Evolutionary conservation across 2,329 filamentous ascomycete species (phyloP), one percentile per base, ranked within the genome.

Genomic region (Aspergillus sclerotialis): DNA sequence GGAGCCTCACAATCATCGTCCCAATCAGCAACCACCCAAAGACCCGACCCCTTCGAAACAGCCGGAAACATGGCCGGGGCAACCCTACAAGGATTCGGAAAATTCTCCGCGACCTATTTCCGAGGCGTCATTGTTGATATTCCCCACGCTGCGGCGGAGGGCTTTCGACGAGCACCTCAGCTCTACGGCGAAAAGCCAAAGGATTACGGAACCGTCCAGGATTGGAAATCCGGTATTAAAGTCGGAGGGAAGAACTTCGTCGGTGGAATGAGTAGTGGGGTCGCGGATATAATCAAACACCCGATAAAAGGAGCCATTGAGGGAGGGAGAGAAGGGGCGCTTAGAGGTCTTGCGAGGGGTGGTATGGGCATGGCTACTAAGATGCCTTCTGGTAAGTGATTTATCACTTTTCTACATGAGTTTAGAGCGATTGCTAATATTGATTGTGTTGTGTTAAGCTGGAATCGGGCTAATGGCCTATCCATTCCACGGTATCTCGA

Each of bases 141-240:
- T 15, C 62, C 62, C 0, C 43, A 56, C 3, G 61, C 63, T 2
- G 32, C 54, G 3, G 38, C 61, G 2, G 57, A 65, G 33, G 62
- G 61, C 1, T 41, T 64, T 10, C 50, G 53, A 23, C 48, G 49
- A 5, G 42, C 58, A 1, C 63, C 63, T 0, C 51, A 39, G 10
- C 36, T 65, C 4, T 64, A 63, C 33, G 60, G 62, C 6, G 60
- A 64, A 19, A 45, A 58, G n/a, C 44, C 55, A 2, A 46, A 48
- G 24, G 45, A 58, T 4, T 49, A 61, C 28, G 54, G 13, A 13
- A n/a, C 52, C 2, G 50, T 65, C 3, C 51, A 43, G 4, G 56
- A 59, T 24, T 57, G 50, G 47, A 54, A 56, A 27, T 55, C 48
- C 24, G 63, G 60, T 0, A 46, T 50, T 1, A 29, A 40, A 1